Conservation (phyloP, 805 yeast species). For the Kodamaea neixiangensis region DNA sequence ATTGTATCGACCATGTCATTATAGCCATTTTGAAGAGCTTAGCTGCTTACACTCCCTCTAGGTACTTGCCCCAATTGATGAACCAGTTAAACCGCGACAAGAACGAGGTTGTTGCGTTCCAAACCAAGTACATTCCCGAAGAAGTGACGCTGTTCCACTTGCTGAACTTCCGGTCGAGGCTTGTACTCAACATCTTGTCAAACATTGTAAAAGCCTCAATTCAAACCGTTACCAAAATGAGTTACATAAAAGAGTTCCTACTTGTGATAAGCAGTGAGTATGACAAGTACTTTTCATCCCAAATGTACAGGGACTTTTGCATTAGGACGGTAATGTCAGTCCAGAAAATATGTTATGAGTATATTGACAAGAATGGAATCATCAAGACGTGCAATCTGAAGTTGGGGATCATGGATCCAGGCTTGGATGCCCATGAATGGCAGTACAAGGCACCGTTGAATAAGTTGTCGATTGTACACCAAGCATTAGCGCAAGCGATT, state of each 20-base stretch:
- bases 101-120: slow-evolving; percentile 20
- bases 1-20: slow-evolving; percentile 25
- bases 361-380: slow-evolving; percentile 16
- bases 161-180: slow-evolving; percentile 19
- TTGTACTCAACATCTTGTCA: slow-evolving; percentile 22
- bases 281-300: slow-evolving; percentile 23
- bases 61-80: slow-evolving; percentile 27
- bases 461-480: slow-evolving; percentile 27
- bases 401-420: slow-evolving; percentile 30
- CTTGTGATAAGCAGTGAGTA: slow-evolving; percentile 28
- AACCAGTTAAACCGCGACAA: slow-evolving; percentile 18
- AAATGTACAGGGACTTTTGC: slow-evolving; percentile 33
- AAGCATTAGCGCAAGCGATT: slow-evolving; percentile 25
- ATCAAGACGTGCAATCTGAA: slow-evolving; percentile 24
- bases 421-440: slow-evolving; percentile 27
- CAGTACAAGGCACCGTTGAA: slow-evolving; percentile 21
- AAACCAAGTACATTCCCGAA: slow-evolving; percentile 19
- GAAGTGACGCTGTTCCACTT: slow-evolving; percentile 20
- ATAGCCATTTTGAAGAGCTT: slow-evolving; percentile 26
- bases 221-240: slow-evolving; percentile 14
- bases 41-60: slow-evolving; percentile 26
- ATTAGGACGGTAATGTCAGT: slow-evolving; percentile 25
- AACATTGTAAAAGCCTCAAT: slow-evolving; percentile 18
- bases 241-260: slow-evolving; percentile 23
- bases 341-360: slow-evolving; percentile 18